These are phyloP conservation scores for Candida yuanshanica DNA, from an alignment of 805 yeast genomes.

Conservation along the genomic window DNA sequence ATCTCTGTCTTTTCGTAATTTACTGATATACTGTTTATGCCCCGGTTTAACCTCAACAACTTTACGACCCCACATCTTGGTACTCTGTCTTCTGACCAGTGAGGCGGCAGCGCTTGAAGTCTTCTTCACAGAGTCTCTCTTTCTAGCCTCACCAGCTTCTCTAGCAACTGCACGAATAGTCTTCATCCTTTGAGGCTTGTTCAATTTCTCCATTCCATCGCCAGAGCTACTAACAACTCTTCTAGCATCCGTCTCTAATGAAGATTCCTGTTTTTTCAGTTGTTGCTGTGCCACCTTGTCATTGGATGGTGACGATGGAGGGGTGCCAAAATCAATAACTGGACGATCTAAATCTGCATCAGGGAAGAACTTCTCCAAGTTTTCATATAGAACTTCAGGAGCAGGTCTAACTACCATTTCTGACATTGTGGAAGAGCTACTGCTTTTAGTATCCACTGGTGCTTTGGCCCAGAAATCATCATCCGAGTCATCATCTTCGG, in stretches of 20 bases:
- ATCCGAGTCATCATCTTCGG: conserved; percentile 38
- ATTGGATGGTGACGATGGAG: conserved; percentile 48
- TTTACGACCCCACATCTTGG: conserved; percentile 96
- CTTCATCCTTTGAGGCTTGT: conserved; percentile 63
- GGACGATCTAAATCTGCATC: conserved; percentile 89
- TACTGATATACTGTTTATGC: conserved; percentile 55
- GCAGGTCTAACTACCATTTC: conserved; percentile 87
- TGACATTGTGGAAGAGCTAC: conserved; percentile 24
- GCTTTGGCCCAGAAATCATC: conserved; percentile 58
- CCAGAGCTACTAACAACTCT: conserved; percentile 17
- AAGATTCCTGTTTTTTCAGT: not conserved
- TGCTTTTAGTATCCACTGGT: conserved; percentile 22
- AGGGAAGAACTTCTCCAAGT: conserved; percentile 89
- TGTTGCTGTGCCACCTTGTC: conserved; percentile 3
- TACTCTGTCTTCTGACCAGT: conserved; percentile 66
- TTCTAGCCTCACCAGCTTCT: conserved; percentile 72
- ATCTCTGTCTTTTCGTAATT: conserved; percentile 48
- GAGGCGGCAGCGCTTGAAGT: conserved; percentile 20
- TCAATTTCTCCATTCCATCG: conserved; percentile 14
- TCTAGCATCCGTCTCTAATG: conserved; percentile 8
- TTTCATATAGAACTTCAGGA: conserved; percentile 87
- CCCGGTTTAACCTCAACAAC: conserved; percentile 85
- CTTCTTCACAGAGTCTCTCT: conserved; percentile 25
- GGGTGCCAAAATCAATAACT: conserved; percentile 65
- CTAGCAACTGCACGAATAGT: conserved; percentile 90